phyloP scores from a whole-genome alignment of 768 basidiomycete species.

The Podaxis rugospora region DNA sequence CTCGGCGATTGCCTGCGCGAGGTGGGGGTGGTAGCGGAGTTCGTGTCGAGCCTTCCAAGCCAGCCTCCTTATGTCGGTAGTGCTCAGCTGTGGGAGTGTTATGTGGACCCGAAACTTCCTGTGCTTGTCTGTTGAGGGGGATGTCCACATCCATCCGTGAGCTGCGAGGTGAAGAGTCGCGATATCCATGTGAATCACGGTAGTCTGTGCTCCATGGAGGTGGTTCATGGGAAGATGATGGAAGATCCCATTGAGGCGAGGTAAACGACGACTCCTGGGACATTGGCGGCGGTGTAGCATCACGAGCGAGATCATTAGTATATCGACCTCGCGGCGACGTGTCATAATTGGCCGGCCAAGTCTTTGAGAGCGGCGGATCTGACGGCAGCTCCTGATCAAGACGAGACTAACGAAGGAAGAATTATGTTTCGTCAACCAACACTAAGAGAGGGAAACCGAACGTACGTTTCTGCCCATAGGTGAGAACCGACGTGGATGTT shows the following conservation, averaged over 20 bases:
- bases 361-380: neutral
- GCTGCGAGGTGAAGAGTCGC: neutral
- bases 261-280: conserved; percentile 3
- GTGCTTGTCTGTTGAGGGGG: neutral
- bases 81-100: neutral
- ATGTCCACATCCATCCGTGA: neutral
- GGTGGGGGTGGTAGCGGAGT: neutral
- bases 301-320: neutral
- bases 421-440: neutral
- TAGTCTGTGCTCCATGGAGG: neutral
- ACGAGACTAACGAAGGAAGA: neutral
- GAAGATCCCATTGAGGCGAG: conserved; percentile 3
- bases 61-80: neutral
- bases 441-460: neutral
- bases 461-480: neutral
- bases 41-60: neutral
- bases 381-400: neutral
- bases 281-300: neutral
- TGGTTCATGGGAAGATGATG: conserved; percentile 4
- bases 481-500: neutral
- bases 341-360: neutral
- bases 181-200: neutral
- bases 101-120: neutral
- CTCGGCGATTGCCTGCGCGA: conserved; percentile 5
- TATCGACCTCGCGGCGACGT: conserved; percentile 4